These are phyloP conservation scores for Solanum hybrid DNA, from an alignment of 305 asterid genomes.

Conservation along the genomic window DNA sequence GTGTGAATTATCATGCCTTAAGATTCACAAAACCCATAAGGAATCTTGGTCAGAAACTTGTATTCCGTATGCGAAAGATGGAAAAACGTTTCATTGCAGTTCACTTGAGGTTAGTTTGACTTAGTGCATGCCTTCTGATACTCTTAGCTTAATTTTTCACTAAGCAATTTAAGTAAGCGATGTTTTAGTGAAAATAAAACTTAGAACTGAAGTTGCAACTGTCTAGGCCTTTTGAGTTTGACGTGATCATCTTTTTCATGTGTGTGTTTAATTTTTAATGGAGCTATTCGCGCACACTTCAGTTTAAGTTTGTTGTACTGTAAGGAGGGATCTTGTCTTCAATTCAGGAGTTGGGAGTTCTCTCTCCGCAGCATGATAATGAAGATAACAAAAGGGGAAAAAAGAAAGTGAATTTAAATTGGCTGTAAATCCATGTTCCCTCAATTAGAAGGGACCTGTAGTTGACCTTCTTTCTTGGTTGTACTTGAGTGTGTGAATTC, in stretches of 20 bases:
- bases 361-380: background rate
- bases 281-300: background rate
- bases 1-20: constrained; percentile 91
- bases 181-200: background rate
- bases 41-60: constrained; percentile 76
- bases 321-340: background rate
- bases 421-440: background rate
- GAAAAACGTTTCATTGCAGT: constrained; percentile 84
- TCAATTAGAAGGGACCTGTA: background rate
- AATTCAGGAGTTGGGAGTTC: background rate
- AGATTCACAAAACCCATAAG: constrained; percentile 80
- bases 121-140: constrained; percentile 2
- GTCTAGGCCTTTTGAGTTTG: background rate
- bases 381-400: background rate
- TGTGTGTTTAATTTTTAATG: background rate
- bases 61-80: constrained; percentile 81
- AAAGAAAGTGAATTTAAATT: background rate
- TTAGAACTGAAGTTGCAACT: constrained; percentile 2
- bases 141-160: background rate
- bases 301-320: background rate
- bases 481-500: background rate
- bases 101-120: constrained; percentile 74
- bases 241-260: background rate
- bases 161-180: background rate
- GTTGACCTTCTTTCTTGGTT: background rate